Conservation (phyloP, 768 basidiomycete genomes). For the Pisolithus tinctorius region DNA sequence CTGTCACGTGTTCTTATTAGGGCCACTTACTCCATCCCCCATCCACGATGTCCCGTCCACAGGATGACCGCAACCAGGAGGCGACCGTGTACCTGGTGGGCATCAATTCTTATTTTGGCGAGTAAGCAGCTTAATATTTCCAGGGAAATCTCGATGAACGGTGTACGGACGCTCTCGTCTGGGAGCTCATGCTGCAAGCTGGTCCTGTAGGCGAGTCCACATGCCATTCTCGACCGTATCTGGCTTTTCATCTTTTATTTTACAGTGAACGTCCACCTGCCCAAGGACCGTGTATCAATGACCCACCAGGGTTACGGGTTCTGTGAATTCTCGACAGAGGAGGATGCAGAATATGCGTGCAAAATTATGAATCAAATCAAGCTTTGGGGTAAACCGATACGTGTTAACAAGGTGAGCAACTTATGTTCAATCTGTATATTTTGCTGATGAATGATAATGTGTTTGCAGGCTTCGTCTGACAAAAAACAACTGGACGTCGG, state of each 20-base stretch:
- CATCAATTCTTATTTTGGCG: not conserved
- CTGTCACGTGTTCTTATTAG: no score
- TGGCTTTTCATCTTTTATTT: not conserved
- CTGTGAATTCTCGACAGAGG: slow-evolving; percentile 98
- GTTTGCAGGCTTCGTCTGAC: slow-evolving; percentile 83
- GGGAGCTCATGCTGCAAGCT: slow-evolving; percentile 99
- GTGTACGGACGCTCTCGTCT: slow-evolving; percentile 87
- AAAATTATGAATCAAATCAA: slow-evolving; percentile 99
- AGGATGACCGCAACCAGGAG: slow-evolving; percentile 88
- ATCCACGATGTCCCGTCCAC: slow-evolving; percentile 40
- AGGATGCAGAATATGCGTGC: slow-evolving; percentile 99
- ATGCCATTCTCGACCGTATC: not conserved
- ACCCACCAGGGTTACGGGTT: slow-evolving; percentile 99
- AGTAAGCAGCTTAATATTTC: not conserved
- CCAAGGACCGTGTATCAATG: slow-evolving; percentile 98
- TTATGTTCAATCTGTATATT: not conserved
- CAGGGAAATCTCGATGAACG: slow-evolving; percentile 97
- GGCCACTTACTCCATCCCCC: no score
- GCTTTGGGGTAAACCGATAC: slow-evolving; percentile 95
- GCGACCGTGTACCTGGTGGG: slow-evolving; percentile 81
- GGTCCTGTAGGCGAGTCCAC: slow-evolving; percentile 84
- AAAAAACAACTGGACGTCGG: slow-evolving; percentile 98
- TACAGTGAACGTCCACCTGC: slow-evolving; percentile 92
- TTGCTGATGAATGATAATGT: slow-evolving; percentile 1
- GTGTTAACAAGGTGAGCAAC: slow-evolving; percentile 91